phyloP scores from a whole-genome alignment of 2,329 filamentous ascomycete genomes.

The Amauroascus verrucosus region DNA sequence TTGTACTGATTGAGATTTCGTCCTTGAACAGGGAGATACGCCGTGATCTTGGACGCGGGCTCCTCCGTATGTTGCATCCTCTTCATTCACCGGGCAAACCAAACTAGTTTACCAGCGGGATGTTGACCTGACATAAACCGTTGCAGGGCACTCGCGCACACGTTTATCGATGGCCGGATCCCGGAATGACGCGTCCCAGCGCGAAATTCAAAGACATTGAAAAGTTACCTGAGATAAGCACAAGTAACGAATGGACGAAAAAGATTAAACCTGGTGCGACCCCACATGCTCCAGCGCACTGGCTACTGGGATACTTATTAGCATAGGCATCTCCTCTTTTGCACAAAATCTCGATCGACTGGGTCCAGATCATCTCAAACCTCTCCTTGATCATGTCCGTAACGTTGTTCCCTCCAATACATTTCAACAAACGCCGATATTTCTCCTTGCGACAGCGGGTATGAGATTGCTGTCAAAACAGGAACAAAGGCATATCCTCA shows the following conservation, averaged over 20 bases:
- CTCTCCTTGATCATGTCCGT: conserved; percentile 71
- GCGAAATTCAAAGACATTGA: conserved; percentile 50
- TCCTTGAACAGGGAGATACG: conserved; percentile 54
- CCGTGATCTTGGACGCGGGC: conserved; percentile 92
- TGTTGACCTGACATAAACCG: background rate
- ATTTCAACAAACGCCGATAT: conserved; percentile 76
- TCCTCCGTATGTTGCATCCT: conserved; percentile 55
- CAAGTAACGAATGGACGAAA: conserved; percentile 78
- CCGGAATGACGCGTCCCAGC: conserved; percentile 53
- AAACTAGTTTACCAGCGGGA: conserved; percentile 3
- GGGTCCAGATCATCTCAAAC: conserved; percentile 69
- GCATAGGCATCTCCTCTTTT: conserved; percentile 68
- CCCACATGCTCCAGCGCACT: background rate
- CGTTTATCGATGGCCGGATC: conserved; percentile 87
- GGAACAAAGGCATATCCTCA: conserved; percentile 62
- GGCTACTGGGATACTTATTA: conserved; percentile 4
- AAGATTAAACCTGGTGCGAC: conserved; percentile 75
- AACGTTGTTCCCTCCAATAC: conserved; percentile 65
- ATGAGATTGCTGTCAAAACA: conserved; percentile 72
- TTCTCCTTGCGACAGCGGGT: conserved; percentile 88
- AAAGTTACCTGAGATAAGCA: conserved; percentile 67
- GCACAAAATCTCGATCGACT: conserved; percentile 65
- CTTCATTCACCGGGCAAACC: background rate
- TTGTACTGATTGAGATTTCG: conserved; percentile 6
- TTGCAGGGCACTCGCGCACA: conserved; percentile 72